Percentiles rank a stretch among this genome's conserved stretches.
phyloP scores from a whole-genome alignment of 2,329 filamentous ascomycete species.

The Graphium sp. region DNA sequence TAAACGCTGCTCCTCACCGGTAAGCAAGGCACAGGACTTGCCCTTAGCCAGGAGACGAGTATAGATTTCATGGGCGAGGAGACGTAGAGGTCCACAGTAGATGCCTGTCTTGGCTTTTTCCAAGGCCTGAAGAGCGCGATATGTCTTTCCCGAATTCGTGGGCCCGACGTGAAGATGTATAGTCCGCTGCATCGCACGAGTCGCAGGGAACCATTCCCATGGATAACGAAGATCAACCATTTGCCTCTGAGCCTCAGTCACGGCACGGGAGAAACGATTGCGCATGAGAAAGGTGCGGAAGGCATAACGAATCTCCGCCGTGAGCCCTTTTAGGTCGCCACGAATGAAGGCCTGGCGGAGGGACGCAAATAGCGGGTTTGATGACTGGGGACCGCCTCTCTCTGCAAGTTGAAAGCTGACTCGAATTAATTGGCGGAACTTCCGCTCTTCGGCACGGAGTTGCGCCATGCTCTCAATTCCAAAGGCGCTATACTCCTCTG shows the following conservation, averaged over 20 bases:
- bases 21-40: conserved; percentile 62
- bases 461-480: conserved; percentile 16
- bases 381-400: conserved; percentile 14
- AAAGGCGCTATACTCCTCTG: conserved; percentile 7
- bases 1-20: conserved; percentile 74
- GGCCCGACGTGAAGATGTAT: conserved; percentile 90
- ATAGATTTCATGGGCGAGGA: conserved; percentile 92
- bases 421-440: conserved; percentile 27
- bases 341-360: conserved; percentile 43
- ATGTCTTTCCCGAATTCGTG: conserved; percentile 97
- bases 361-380: conserved; percentile 37
- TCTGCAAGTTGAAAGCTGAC: conserved; percentile 27
- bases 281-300: conserved; percentile 52
- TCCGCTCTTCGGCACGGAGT: conserved; percentile 22
- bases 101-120: conserved; percentile 62
- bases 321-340: conserved; percentile 30
- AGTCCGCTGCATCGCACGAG: conserved; percentile 62
- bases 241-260: conserved; percentile 41
- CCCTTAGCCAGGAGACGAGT: conserved; percentile 68
- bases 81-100: conserved; percentile 76
- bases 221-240: conserved; percentile 79
- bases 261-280: conserved; percentile 33
- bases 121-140: conserved; percentile 74
- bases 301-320: conserved; percentile 43
- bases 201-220: conserved; percentile 80